Conservation (phyloP, 192 early-diverging fungal species). For the Coemansia sp. region DNA sequence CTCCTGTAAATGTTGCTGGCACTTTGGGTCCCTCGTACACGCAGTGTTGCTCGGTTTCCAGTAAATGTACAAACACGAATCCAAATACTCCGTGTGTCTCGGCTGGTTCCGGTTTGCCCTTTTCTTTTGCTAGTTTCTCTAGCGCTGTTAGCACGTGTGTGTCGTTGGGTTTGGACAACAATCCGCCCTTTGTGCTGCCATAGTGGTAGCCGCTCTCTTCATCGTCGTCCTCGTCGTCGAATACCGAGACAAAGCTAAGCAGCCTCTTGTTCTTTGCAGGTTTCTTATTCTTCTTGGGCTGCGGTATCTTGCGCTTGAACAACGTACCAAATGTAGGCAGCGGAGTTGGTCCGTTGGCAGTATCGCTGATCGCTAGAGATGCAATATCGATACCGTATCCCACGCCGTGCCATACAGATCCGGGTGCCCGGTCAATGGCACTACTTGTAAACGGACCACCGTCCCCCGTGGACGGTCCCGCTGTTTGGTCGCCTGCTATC, state of each 20-base stretch:
- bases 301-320: conserved; percentile 14
- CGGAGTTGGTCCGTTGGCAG: background rate
- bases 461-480: background rate
- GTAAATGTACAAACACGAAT: conserved; percentile 11
- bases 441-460: background rate
- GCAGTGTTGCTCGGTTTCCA: conserved; percentile 5
- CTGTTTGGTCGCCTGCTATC: background rate
- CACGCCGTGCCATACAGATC: conserved; percentile 63
- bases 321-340: conserved; percentile 24
- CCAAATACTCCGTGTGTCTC: conserved; percentile 15
- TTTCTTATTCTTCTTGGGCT: conserved; percentile 15
- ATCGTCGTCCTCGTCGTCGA: conserved; percentile 24
- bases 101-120: background rate
- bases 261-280: background rate
- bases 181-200: background rate
- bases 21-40: conserved; percentile 14
- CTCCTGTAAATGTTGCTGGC: conserved; percentile 17
- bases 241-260: conserved; percentile 35
- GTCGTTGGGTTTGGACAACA: background rate
- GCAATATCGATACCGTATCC: conserved; percentile 27
- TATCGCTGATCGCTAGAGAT: background rate
- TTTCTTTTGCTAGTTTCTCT: background rate
- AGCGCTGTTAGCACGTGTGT: background rate
- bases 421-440: conserved; percentile 81
- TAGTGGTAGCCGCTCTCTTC: background rate